phyloP scores from a whole-genome alignment of 2,329 filamentous ascomycete species.

The Zalaria sp. region DNA sequence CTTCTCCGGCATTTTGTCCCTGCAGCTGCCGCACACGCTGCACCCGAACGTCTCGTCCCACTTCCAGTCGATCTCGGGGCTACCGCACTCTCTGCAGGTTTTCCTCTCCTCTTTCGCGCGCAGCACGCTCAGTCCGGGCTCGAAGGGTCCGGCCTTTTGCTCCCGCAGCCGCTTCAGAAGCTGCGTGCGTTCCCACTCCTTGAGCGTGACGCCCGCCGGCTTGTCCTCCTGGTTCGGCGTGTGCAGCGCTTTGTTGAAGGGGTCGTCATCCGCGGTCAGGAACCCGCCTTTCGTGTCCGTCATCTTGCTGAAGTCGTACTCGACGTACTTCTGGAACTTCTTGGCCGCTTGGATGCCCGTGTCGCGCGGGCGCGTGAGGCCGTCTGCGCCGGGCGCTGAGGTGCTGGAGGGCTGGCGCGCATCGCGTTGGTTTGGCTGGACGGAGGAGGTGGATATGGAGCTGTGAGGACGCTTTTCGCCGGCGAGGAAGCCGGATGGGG shows the following conservation, averaged over 20 bases:
- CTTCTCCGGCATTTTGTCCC: constrained; percentile 79
- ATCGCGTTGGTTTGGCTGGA: constrained; percentile 53
- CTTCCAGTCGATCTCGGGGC: constrained; percentile 82
- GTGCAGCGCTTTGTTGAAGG: constrained; percentile 66
- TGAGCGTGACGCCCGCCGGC: constrained; percentile 75
- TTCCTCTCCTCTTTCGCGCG: constrained; percentile 41
- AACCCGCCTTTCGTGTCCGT: constrained; percentile 96
- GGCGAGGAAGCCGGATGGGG: constrained; percentile 27
- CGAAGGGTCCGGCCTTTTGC: constrained; percentile 68
- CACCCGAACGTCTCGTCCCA: constrained; percentile 78
- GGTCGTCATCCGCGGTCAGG: constrained; percentile 79
- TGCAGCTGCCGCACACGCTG: constrained; percentile 67
- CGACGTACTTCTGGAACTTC: constrained; percentile 88
- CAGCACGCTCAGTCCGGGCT: constrained; percentile 72
- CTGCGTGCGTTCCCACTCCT: constrained; percentile 82
- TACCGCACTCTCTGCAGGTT: constrained; percentile 70
- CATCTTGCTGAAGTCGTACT: constrained; percentile 97
- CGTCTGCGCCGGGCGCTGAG: constrained; percentile 18
- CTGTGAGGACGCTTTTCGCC: constrained; percentile 62
- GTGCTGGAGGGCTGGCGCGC: constrained; percentile 33
- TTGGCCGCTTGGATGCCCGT: constrained; percentile 57
- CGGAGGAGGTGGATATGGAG: constrained; percentile 39
- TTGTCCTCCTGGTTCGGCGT: constrained; percentile 46
- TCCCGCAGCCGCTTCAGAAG: constrained; percentile 57
- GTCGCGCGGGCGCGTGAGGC: constrained; percentile 22